phyloP scores from a whole-genome alignment of 805 yeast genomes.

The Metschnikowia lachancei region DNA sequence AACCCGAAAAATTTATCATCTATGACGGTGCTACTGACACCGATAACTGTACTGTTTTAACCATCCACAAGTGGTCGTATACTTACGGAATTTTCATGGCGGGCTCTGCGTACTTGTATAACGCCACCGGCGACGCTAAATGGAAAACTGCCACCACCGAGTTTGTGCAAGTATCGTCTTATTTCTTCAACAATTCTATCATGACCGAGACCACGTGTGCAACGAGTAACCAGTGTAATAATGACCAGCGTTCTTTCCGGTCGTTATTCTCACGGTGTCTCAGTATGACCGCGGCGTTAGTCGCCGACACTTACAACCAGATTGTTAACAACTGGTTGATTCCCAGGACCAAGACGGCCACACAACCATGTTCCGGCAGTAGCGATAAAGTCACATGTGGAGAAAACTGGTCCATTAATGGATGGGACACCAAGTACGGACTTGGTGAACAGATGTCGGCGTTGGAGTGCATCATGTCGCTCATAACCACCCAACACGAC shows the following conservation, averaged over 20 bases:
- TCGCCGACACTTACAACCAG: constrained; percentile 45
- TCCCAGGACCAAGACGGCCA: constrained; percentile 64
- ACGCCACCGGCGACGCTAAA: constrained; percentile 48
- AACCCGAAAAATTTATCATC: constrained; percentile 32
- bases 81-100: constrained; percentile 65
- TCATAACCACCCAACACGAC: constrained; percentile 25
- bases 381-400: constrained; percentile 84
- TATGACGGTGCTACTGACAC: constrained; percentile 47
- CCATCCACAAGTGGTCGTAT: constrained; percentile 61
- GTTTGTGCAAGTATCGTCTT: constrained; percentile 35
- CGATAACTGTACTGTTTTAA: constrained; percentile 48
- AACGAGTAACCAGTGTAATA: constrained; percentile 51
- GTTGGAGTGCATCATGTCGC: constrained; percentile 50
- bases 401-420: constrained; percentile 54
- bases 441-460: constrained; percentile 80
- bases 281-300: constrained; percentile 54
- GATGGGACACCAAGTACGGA: constrained; percentile 67
- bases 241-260: constrained; percentile 73
- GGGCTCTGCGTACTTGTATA: constrained; percentile 69
- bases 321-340: constrained; percentile 28
- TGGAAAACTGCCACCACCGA: constrained; percentile 43
- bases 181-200: constrained; percentile 44
- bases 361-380: constrained; percentile 74
- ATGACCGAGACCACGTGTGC: constrained; percentile 67
- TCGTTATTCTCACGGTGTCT: constrained; percentile 66